Base-by-base conservation (phyloP, 345 rosid genomes). In the Psidium guajava region DNA sequence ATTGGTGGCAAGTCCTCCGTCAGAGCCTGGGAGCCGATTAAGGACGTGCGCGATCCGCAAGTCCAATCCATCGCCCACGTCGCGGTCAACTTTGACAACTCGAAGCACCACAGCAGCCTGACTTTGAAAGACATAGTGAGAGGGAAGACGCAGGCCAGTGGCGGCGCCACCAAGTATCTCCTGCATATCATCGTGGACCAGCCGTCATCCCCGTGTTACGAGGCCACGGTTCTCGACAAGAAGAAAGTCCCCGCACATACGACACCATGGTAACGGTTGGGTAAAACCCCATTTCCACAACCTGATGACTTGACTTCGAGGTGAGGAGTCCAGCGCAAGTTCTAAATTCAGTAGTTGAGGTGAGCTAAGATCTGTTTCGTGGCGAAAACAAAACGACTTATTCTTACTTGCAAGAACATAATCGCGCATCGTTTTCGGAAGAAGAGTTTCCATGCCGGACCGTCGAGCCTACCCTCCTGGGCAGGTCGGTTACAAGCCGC, bases 1-100 rank as follows among this genome's bases (percentile, higher is more conserved):
- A 2, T 16, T 0, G 3, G 22, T 6, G 44, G 9, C 0, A 11
- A 28, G 44, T 16, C 44, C 75, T 44, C 12, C 1, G 44, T 0
- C 3, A 12, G 44, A 16, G 24, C 75, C 24, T 20, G 22, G 24
- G 44, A 32, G 75, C 75, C 24, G 12, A 32, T 64, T 44, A 32
- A 64, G 75, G 75, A 64, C 22, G 44, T 32, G 75, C 75, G 16
- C 0, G 24, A 64, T 64, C 44, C 24, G 6, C 75, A 64, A 32
- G 75, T 64, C 12, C 75, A 32, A 4, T 64, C 16, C 75, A 36
- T 64, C 12, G 75, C 44, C 44, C 1, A 64, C 1, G 24, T 32
- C 44, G 44, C 75, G 6, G 75, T 32, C 22, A 4, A 16, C 75
- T 16, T 8, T 32, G 8, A 64, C 44, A 16, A 32, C 22, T 28